phyloP scores from a whole-genome alignment of 2,329 filamentous ascomycete genomes.

The Hypoxylon sp. region DNA sequence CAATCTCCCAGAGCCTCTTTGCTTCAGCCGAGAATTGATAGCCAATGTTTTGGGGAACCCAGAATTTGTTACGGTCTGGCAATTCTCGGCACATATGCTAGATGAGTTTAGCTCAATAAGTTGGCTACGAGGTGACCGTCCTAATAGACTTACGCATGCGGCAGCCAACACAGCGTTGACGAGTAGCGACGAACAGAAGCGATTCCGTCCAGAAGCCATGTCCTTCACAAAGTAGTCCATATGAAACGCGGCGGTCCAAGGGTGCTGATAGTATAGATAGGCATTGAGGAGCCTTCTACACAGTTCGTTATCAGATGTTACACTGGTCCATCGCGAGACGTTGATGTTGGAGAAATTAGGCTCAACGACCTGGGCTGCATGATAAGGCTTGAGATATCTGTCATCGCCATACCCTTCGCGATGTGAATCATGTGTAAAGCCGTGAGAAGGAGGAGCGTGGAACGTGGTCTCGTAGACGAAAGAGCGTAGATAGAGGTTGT shows the following conservation, averaged over 20 bases:
- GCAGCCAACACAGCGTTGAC: constrained; percentile 58
- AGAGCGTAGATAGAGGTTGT: constrained; percentile 54
- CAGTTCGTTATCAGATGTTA: constrained; percentile 56
- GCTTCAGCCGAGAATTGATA: constrained; percentile 58
- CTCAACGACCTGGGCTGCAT: constrained; percentile 56
- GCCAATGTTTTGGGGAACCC: constrained; percentile 55
- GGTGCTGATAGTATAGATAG: constrained; percentile 57
- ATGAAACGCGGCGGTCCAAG: constrained; percentile 57
- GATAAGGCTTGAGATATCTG: constrained; percentile 57
- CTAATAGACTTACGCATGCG: constrained; percentile 54
- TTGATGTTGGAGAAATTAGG: constrained; percentile 52
- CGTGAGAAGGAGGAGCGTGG: constrained; percentile 33
- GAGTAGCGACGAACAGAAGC: constrained; percentile 60
- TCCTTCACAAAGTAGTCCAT: constrained; percentile 60
- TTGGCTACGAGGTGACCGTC: not conserved
- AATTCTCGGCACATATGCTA: constrained; percentile 53
- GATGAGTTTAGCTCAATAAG: constrained; percentile 4
- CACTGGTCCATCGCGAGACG: constrained; percentile 57
- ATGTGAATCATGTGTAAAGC: constrained; percentile 19
- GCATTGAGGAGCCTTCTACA: constrained; percentile 54
- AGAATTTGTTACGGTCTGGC: constrained; percentile 53
- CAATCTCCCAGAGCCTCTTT: constrained; percentile 56
- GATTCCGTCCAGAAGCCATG: constrained; percentile 50
- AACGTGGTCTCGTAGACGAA: constrained; percentile 50
- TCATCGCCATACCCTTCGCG: constrained; percentile 34